phyloP scores from a whole-genome alignment of 2,329 filamentous ascomycete species.

The Aureobasidium sp. region DNA sequence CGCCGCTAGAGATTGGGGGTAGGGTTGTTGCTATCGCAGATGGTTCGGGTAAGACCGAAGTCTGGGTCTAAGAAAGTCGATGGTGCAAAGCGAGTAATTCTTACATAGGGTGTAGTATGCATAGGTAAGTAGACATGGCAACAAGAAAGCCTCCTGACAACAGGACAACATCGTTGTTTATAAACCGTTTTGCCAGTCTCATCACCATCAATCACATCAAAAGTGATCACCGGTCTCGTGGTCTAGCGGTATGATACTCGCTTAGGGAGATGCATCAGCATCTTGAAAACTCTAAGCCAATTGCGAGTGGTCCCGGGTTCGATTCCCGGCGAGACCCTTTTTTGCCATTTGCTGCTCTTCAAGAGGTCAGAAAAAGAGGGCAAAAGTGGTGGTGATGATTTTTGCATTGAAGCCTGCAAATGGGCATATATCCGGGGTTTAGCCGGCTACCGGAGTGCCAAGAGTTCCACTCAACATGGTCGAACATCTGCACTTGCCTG shows the following conservation, averaged over 20 bases:
- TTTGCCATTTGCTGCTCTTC: not conserved
- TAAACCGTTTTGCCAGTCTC: not conserved
- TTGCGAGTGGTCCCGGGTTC: conserved; percentile 13
- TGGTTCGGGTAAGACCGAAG: conserved; percentile 25
- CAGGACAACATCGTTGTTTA: not conserved
- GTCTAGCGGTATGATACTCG: conserved; percentile 15
- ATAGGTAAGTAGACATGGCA: too few species aligned
- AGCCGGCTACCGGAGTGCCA: not conserved
- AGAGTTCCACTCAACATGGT: not conserved
- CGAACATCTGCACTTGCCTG: not conserved
- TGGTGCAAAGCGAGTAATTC: not conserved
- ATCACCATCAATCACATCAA: not conserved
- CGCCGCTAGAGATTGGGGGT: conserved; percentile 51
- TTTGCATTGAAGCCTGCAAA: not conserved
- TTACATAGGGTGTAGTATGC: not conserved
- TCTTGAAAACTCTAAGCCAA: conserved; percentile 4
- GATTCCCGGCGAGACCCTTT: conserved; percentile 10
- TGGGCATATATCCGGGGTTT: not conserved
- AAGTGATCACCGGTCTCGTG: conserved; percentile 6
- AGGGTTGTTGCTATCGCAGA: conserved; percentile 46
- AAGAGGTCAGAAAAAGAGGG: not conserved
- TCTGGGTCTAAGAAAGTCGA: conserved; percentile 17
- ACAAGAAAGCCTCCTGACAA: not conserved
- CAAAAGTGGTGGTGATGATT: not conserved
- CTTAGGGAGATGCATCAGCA: conserved; percentile 4